Evolutionary conservation across 108 stramenopile genomes (phyloP), one percentile per base, ranked within the genome.

Genomic region (Cyclotella choctawhatcheeana): DNA sequence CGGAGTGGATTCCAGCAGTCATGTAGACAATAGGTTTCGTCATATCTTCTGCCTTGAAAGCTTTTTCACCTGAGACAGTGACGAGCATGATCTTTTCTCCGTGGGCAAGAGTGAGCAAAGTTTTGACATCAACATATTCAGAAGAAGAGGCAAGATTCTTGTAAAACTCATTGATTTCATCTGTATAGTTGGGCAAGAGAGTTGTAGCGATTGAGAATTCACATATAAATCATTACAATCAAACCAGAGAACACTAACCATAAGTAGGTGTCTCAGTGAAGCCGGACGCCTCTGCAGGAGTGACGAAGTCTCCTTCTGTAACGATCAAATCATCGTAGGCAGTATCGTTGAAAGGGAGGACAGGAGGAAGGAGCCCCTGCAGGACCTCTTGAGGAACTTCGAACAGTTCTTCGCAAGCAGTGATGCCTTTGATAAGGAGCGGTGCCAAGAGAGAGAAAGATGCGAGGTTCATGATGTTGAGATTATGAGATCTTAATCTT

Each of bases 11-110:
- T 5, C 55, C 55, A 20, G 55, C 55, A 27, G 55, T 56, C 29
- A 31, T 31, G 55, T 30, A 56, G 29, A 56, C 29, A 56, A 56
- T 56, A 3, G 55, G 55, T 27, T 56, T 56, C 30, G 26, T 56
- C 55, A 56, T 56, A 7, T 56, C 55, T 7, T 5, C 10, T 27
- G 55, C 29, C 10, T 12, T 30, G 55, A 56, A 30, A 3, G 26
- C 30, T 56, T 56, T 6, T 17, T 56, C 55, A 5, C 55, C 55
- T 13, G 55, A 56, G 5, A 56, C 55, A 31, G 55, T 56, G 12
- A 56, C 26, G 6, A 56, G 17, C 4, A 27, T 30, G 26, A 56
- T 31, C 3, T 24, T 5, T 27, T 56, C 55, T 4, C 30, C 55
- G 17, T 17, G 24, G 5, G 55, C 13, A 12, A 56, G 17, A 20